phyloP scores from a whole-genome alignment of 2,329 filamentous ascomycete species.

The Cladophialophora carrionii region DNA sequence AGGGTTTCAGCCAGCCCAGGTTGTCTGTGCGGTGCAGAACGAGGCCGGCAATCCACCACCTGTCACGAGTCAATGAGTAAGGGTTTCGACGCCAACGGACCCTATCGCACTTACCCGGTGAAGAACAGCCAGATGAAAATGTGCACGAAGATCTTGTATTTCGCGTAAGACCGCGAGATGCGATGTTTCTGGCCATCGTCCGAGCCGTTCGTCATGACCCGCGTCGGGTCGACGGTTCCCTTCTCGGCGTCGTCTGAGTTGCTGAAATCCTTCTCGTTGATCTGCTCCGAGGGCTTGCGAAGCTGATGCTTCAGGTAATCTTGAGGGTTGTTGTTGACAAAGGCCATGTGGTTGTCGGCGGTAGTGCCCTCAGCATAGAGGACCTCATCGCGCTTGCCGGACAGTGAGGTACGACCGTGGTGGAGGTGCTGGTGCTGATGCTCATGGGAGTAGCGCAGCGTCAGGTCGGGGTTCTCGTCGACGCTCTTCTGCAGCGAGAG shows the following conservation, averaged over 20 bases:
- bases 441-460: constrained; percentile 45
- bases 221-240: constrained; percentile 42
- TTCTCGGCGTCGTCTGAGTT: constrained; percentile 48
- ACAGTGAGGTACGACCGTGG: constrained; percentile 44
- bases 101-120: constrained; percentile 29
- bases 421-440: constrained; percentile 49
- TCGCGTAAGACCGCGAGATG: constrained; percentile 49
- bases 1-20: constrained; percentile 80
- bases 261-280: constrained; percentile 39
- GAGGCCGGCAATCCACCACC: constrained; percentile 76
- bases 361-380: constrained; percentile 54
- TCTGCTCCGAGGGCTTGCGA: constrained; percentile 20
- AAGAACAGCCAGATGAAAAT: constrained; percentile 41
- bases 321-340: constrained; percentile 44
- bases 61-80: constrained; percentile 18
- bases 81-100: not conserved
- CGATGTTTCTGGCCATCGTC: constrained; percentile 43
- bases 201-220: constrained; percentile 41
- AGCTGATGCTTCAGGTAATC: constrained; percentile 49
- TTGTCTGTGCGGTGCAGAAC: constrained; percentile 73
- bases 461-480: constrained; percentile 42
- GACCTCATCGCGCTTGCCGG: constrained; percentile 50
- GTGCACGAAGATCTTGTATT: constrained; percentile 54
- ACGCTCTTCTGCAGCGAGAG: constrained; percentile 34
- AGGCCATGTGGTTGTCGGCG: constrained; percentile 44